Base-by-base conservation (phyloP, 2,329 filamentous ascomycete genomes). In the Exophiala viscosa region DNA sequence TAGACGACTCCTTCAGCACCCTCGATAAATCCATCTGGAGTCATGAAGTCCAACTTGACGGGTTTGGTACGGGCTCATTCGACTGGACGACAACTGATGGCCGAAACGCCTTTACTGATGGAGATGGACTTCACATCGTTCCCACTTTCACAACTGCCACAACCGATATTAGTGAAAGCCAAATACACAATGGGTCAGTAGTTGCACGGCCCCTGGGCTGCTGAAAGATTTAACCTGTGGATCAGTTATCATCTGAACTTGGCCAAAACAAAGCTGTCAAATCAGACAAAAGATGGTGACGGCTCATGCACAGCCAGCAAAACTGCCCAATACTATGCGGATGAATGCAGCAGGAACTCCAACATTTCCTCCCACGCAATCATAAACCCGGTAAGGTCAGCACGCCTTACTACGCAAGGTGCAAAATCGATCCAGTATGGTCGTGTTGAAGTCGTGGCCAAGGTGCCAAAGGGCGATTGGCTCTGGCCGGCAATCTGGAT, bases 401-500 rank as follows among this genome's bases (percentile, higher is more conserved):
- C 75, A 6, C 70, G 78, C 10, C 61, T 81, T 8, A 73, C 69
- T 18, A 80, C 77, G 7, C 70, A 70, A 52, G 72, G 72, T 9
- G 76, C 73, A 48, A 73, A 73, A 54, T 68, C 67, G 10, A 74
- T 80, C 57, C 69, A 64, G 35, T 80, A 79, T 59, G 77, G 77
- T 1, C 67, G 73, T 40, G 73, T 82, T 31, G 79, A 82, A 60
- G 76, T 82, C 6, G 71, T 74, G 3, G 79, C 79, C 14, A 75
- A 77, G 54, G 63, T 81, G 59, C 77, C 79, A 5, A 65, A 64
- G 32, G 78, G 79, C 3, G 76, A 81, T 61, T 82, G 79, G 79
- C 64, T 82, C 18, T 81, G 78, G 78, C 77, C 74, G 28, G 69
- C 69, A 2, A 73, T 76, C 69, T 56, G 71, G 75, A 77, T 80